Base-by-base conservation (phyloP, 2,329 filamentous ascomycete species). In the Beauveria sp. region DNA sequence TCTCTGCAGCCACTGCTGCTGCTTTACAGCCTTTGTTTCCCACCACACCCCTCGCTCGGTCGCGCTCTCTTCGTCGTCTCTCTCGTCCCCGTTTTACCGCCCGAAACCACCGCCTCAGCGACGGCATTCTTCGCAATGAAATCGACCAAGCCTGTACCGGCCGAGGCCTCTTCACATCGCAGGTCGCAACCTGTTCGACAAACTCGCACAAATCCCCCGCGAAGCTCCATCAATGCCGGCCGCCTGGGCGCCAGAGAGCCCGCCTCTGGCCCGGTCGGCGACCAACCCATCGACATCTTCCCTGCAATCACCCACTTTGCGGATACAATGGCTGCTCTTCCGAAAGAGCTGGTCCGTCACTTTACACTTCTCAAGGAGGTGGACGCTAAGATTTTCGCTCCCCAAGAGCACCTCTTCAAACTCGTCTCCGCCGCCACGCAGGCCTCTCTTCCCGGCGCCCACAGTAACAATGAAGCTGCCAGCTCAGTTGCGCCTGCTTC, bases 291-390 rank as follows among this genome's bases (percentile, higher is more conserved):
- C 77, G 83, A 88, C 67, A 85, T 88, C 68, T 87, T 86, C 67
- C 86, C 85, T 50, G 86, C 82, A 60, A 82, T 88, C 66, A 87
- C 83, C 12, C 84, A 87, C 76, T 98, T 99, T 73, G 90, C 93
- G 65, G 93, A 98, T 74, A 88, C 92, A 65, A 91, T 98, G 71
- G 88, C 91, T 57, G 93, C 93, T 45, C 84, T 99, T 28, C 95
- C 95, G 5, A 93, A 93, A 74, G 95, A 99, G 77, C 90, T 97
- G 56, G 91, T 96, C 68, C 88, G 92, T 71, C 93, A 99, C 75
- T 96, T 96, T 69, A 97, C 93, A 40, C 83, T 98, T 62, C 82
- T 99, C 67, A 97, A 97, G 74, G 95, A 99, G 77, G 95, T 98
- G 53, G 95, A 99, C 78, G 93, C 93, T 65, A 99, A 99, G 77